Conservation (phyloP, 1,139 yeast species). For the Geotrichum klebahnii region DNA sequence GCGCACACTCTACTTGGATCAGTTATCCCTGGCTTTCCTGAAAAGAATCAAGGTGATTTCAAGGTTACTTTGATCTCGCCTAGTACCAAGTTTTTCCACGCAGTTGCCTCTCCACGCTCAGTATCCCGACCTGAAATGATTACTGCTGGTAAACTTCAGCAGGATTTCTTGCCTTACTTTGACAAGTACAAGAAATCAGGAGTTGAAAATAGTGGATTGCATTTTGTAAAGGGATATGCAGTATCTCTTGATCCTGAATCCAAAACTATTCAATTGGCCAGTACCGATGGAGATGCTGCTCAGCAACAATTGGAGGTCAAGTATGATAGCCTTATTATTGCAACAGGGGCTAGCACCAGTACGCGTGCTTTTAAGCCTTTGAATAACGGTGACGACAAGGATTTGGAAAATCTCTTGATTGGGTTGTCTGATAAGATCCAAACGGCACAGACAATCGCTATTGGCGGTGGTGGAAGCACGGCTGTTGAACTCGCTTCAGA, state of each 20-base stretch:
- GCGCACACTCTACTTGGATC: slow-evolving; percentile 23
- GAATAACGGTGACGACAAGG: slow-evolving; percentile 66
- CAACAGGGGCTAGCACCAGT: slow-evolving; percentile 67
- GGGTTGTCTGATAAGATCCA: slow-evolving; percentile 68
- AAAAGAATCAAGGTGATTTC: slow-evolving; percentile 17
- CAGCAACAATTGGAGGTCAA: slow-evolving; percentile 39
- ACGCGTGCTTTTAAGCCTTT: slow-evolving; percentile 72
- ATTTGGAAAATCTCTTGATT: slow-evolving; percentile 47
- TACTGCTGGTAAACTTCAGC: slow-evolving; percentile 22
- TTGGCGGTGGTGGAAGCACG: slow-evolving; percentile 91
- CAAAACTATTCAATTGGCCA: slow-evolving; percentile 26
- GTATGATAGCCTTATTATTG: slow-evolving; percentile 74
- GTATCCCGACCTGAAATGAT: slow-evolving; percentile 27
- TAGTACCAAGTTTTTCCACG: slow-evolving; percentile 24
- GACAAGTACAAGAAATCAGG: slow-evolving; percentile 22
- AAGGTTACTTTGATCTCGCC: slow-evolving; percentile 26
- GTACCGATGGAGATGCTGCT: slow-evolving; percentile 37
- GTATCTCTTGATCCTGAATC: slow-evolving; percentile 31
- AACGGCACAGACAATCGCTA: slow-evolving; percentile 68
- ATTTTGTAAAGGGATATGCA: slow-evolving; percentile 36
- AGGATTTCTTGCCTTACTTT: slow-evolving; percentile 22
- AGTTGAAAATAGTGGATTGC: slow-evolving; percentile 3
- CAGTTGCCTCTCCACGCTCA: slow-evolving; percentile 31
- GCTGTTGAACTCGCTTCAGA: slow-evolving; percentile 91
- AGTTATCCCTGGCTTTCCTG: slow-evolving; percentile 16